Evolutionary conservation across 1,284 basidiomycete genomes (phyloP).

Genomic region (Cryptococcus sp.): DNA sequence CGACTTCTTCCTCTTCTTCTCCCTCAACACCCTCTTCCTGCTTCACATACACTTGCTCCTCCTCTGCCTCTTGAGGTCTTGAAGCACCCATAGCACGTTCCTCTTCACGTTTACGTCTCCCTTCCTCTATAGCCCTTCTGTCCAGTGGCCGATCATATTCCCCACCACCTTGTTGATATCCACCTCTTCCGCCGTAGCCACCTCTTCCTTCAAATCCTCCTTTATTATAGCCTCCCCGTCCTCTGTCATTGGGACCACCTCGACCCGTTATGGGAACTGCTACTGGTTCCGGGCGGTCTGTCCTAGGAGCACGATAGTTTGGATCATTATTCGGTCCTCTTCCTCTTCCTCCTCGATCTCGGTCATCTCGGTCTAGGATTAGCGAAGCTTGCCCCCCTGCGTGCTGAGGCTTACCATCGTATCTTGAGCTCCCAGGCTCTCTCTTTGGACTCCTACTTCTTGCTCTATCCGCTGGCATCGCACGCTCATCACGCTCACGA

Average conservation of each 20-base stretch:
- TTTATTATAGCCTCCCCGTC: no score
- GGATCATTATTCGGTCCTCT: slow-evolving; percentile 17
- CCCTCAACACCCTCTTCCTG: slow-evolving; percentile 32
- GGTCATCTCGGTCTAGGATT: slow-evolving; percentile 5
- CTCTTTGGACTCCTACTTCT: slow-evolving; percentile 15
- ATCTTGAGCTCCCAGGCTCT: slow-evolving; percentile 5
- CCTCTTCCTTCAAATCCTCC: slow-evolving; percentile 15
- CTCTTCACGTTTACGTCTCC: slow-evolving; percentile 41
- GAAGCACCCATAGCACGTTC: slow-evolving; percentile 37
- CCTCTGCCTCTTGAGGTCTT: slow-evolving; percentile 29
- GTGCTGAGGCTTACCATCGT: not conserved
- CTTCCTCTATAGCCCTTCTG: slow-evolving; percentile 45
- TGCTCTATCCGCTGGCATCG: slow-evolving; percentile 1
- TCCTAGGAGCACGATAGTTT: slow-evolving; percentile 36
- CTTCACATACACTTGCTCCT: slow-evolving; percentile 6
- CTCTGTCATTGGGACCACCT: slow-evolving; percentile 1
- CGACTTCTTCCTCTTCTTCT: slow-evolving; percentile 61
- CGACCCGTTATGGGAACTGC: not conserved
- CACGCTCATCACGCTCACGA: slow-evolving; percentile 1
- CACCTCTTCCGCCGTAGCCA: slow-evolving; percentile 12
- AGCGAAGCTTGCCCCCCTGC: slow-evolving; percentile 5
- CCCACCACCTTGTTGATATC: slow-evolving; percentile 1
- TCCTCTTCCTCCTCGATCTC: not conserved
- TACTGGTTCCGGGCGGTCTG: not conserved
- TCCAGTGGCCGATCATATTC: slow-evolving; percentile 34